Evolutionary conservation across 2,329 filamentous ascomycete species (phyloP), one percentile per base, ranked within the genome.

Genomic region (Nakataea oryzae): DNA sequence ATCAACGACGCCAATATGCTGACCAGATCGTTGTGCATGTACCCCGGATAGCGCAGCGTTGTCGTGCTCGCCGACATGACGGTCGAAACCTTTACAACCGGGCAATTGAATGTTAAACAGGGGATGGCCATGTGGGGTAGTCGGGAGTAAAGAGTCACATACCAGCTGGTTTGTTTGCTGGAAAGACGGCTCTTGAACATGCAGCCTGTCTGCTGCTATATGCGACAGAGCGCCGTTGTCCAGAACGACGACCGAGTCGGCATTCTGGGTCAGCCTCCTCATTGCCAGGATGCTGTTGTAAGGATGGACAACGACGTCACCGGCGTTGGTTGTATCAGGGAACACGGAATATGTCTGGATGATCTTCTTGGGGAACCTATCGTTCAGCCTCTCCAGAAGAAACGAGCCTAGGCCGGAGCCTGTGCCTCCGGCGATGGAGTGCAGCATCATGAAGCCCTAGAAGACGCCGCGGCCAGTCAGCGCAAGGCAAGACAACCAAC

Each of bases 331-430:
- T 0, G 90, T 96, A 73, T 97, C 95, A 2, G 95, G 93, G 70
- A 99, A 99, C 61, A 99, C 96, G 0, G 93, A 97, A 76, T 99
- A 99, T 55, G 95, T 97, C 77, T 99, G 95, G 63, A 99, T 97
- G 66, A 99, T 86, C 81, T 99, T 99, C 78, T 99, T 99, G 47
- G 96, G 95, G 69, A 97, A 99, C 59, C 93, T 85, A 74, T 99
- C 95, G 74, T 99, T 99, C 74, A 99, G 86, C 66, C 92, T 84
- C 76, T 99, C 96, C 24, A 99, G 85, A 64, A 99, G 83, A 72
- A 96, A 99, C 30, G 92, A 96, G 28, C 95, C 95, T 57, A 99
- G 77, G n/a, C 95, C 95, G 27, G 93, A 97, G 11, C 95, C 95
- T 24, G 95, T 99, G 63, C 95, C 95, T 65, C 95, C 95, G 56